These are phyloP conservation scores for Sambucus nigra DNA, from an alignment of 129 eudicot species.

Conservation along the genomic window DNA sequence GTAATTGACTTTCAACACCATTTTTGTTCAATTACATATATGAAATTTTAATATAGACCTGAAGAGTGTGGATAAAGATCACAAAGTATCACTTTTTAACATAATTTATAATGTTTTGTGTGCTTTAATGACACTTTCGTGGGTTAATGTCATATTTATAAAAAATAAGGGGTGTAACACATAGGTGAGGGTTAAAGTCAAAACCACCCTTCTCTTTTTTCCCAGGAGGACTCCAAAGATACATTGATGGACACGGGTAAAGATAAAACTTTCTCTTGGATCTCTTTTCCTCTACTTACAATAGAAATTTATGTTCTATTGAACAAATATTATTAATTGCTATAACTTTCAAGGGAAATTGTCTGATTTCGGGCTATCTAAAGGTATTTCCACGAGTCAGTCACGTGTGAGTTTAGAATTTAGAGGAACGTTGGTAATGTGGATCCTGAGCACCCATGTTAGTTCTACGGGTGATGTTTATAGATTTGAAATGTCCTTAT, in stretches of 20 bases:
- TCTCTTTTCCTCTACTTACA: constrained; percentile 1
- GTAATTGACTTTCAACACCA: too few relatives aligned
- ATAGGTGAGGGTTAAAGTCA: too few relatives aligned
- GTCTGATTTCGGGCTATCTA: constrained; percentile 76
- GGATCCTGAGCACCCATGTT: constrained; percentile 78
- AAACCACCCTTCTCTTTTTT: too few relatives aligned
- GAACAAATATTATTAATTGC: constrained; percentile 55
- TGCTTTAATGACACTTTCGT: too few relatives aligned
- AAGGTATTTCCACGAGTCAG: constrained; percentile 46
- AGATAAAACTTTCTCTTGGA: constrained; percentile 55
- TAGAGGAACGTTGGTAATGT: constrained; percentile 82
- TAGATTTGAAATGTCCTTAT: constrained; percentile 73
- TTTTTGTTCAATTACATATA: too few relatives aligned
- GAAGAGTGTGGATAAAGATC: too few relatives aligned
- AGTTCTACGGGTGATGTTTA: constrained; percentile 71
- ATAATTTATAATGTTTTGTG: too few relatives aligned
- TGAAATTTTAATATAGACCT: too few relatives aligned
- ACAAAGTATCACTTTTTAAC: too few relatives aligned
- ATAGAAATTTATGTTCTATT: not conserved
- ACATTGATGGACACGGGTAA: constrained; percentile 22
- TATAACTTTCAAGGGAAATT: constrained; percentile 62
- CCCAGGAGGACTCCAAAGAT: not conserved
- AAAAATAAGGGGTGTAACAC: too few relatives aligned
- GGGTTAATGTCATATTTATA: too few relatives aligned
- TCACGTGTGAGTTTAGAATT: constrained; percentile 81